Evolutionary conservation across 116 monocot genomes (phyloP).

Genomic region (Zostera marina): DNA sequence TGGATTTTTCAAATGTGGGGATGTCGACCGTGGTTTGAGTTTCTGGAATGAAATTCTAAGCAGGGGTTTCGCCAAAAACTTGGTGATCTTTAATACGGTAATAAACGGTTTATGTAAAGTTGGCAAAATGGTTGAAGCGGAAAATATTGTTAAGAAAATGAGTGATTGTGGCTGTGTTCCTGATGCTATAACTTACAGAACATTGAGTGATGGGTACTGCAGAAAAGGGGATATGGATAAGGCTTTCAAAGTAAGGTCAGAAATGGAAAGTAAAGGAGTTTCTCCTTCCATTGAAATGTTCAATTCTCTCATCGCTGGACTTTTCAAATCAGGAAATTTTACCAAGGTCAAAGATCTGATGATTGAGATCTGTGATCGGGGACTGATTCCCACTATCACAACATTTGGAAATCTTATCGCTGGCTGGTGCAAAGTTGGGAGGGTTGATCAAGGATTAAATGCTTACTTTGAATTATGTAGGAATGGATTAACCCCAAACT

Average conservation of each 20-base stretch:
- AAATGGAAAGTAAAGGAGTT: slow-evolving; percentile 56
- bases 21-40: slow-evolving; percentile 38
- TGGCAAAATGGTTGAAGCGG: slow-evolving; percentile 53
- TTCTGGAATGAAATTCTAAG: slow-evolving; percentile 68
- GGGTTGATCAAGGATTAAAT: slow-evolving; percentile 41
- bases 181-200: slow-evolving; percentile 58
- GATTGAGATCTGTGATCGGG: slow-evolving; percentile 32
- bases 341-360: slow-evolving; percentile 32
- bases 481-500: slow-evolving; percentile 50
- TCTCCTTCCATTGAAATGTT: slow-evolving; percentile 59
- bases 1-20: slow-evolving; percentile 60
- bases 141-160: slow-evolving; percentile 57
- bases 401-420: slow-evolving; percentile 76
- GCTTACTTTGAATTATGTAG: slow-evolving; percentile 42
- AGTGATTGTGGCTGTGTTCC: slow-evolving; percentile 45
- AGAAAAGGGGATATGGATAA: slow-evolving; percentile 40
- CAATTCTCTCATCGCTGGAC: slow-evolving; percentile 63
- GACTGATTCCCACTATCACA: slow-evolving; percentile 37
- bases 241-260: slow-evolving; percentile 38
- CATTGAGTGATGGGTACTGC: slow-evolving; percentile 70
- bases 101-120: slow-evolving; percentile 78
- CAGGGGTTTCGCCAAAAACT: slow-evolving; percentile 52
- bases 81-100: slow-evolving; percentile 44
- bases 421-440: slow-evolving; percentile 79
- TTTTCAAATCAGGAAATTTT: slow-evolving; percentile 27